Evolutionary conservation across 202 grass and related monocot genomes (phyloP).

Genomic region (Saccharum hybrid): DNA sequence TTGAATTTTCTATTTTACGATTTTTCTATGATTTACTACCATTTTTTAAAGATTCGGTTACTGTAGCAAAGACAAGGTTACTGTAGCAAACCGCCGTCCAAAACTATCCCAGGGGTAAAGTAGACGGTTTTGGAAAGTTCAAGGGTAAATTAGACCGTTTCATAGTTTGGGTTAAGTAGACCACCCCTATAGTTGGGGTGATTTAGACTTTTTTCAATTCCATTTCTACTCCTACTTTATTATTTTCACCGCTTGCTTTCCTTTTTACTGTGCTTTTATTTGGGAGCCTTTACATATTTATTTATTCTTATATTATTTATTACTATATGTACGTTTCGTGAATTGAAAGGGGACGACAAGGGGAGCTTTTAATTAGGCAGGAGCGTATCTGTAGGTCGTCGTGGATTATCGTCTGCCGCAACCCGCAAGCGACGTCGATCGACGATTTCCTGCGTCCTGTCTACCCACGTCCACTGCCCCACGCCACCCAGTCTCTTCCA

Average conservation of each 20-base stretch:
- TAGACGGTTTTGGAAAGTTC: too few relatives aligned
- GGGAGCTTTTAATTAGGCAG: neutral
- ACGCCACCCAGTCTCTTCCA: neutral
- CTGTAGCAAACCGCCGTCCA: too few relatives aligned
- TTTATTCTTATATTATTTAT: neutral
- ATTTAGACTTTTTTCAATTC: too few relatives aligned
- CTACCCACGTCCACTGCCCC: neutral
- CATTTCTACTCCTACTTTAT: neutral
- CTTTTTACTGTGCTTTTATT: neutral
- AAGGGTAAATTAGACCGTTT: too few relatives aligned
- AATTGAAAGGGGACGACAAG: neutral
- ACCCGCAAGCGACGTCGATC: constrained; percentile 1
- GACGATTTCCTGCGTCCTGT: neutral
- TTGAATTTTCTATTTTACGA: too few relatives aligned
- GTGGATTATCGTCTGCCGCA: constrained; percentile 1
- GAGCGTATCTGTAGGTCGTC: neutral
- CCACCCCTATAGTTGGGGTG: too few relatives aligned
- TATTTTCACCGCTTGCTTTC: neutral
- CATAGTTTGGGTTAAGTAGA: too few relatives aligned
- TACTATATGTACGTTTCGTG: neutral
- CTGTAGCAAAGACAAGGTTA: too few relatives aligned
- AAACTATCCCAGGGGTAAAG: too few relatives aligned
- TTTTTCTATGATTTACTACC: too few relatives aligned
- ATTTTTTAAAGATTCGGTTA: too few relatives aligned
- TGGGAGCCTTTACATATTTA: neutral